Evolutionary conservation across 176 grass and related monocot species (phyloP).

Genomic region (Juncus inflexus): DNA sequence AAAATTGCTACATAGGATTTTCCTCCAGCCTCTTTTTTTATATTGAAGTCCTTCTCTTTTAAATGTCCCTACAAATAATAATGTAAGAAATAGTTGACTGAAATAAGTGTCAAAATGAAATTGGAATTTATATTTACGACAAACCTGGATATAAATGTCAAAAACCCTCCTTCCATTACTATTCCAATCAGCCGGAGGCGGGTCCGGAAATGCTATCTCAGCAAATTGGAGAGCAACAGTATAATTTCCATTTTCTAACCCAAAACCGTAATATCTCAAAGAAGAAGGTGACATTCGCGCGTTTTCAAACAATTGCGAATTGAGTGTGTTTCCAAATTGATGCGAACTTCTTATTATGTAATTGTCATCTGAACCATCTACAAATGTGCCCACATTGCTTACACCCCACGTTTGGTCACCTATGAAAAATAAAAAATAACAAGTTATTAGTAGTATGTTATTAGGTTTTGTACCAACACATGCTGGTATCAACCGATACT

Average conservation of each 20-base stretch:
- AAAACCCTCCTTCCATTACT: constrained; percentile 61
- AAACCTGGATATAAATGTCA: constrained; percentile 72
- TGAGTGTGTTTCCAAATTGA: constrained; percentile 49
- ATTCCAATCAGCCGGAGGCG: constrained; percentile 20
- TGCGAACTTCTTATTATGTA: constrained; percentile 37
- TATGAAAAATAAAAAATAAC: constrained; percentile 12
- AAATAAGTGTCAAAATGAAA: not conserved
- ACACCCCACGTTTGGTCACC: constrained; percentile 51
- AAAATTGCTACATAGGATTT: constrained; percentile 13
- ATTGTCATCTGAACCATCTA: constrained; percentile 11
- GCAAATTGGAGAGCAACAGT: constrained; percentile 63
- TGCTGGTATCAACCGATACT: no score
- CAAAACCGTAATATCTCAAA: constrained; percentile 66
- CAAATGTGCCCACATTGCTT: constrained; percentile 47
- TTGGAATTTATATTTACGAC: not conserved
- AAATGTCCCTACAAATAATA: constrained; percentile 22
- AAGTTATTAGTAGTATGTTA: no score
- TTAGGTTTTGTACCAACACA: no score
- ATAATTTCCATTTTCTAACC: constrained; percentile 80
- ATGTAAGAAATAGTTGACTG: not conserved
- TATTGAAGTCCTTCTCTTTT: constrained; percentile 30
- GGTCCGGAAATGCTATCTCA: constrained; percentile 37
- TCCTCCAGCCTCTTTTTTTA: constrained; percentile 30
- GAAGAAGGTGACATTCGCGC: constrained; percentile 68
- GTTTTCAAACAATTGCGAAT: constrained; percentile 55